Conservation (phyloP, 495 filamentous ascomycete species). For the Lophiostoma macrostomum region DNA sequence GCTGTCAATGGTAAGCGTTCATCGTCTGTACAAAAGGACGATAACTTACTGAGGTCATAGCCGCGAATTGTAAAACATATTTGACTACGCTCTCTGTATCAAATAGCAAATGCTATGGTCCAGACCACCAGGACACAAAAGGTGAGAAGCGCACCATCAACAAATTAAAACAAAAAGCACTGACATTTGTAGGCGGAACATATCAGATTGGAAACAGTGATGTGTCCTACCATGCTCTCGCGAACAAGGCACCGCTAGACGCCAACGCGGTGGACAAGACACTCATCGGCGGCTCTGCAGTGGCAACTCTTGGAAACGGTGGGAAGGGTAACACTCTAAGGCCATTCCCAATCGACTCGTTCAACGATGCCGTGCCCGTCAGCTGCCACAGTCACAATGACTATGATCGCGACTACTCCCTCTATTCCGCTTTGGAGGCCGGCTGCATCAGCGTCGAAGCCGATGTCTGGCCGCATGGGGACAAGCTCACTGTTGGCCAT, state of each 20-base stretch:
- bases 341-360: slow-evolving; percentile 3
- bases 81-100: neutral
- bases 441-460: slow-evolving; percentile 40
- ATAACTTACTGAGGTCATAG: neutral
- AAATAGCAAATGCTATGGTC: slow-evolving; percentile 8
- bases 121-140: slow-evolving; percentile 3
- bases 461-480: slow-evolving; percentile 28
- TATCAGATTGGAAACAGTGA: slow-evolving; percentile 5
- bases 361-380: slow-evolving; percentile 11
- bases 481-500: slow-evolving; percentile 56
- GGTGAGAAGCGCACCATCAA: no score
- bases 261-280: slow-evolving; percentile 3
- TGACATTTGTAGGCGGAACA: slow-evolving; percentile 10
- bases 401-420: slow-evolving; percentile 22
- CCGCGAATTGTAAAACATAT: slow-evolving; percentile 5
- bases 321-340: slow-evolving; percentile 4
- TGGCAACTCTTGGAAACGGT: neutral
- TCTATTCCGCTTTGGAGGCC: slow-evolving; percentile 24
- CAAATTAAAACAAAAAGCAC: no score
- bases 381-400: slow-evolving; percentile 32
- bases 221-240: slow-evolving; percentile 15
- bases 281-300: neutral
- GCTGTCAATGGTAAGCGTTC: slow-evolving; percentile 1
- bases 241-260: slow-evolving; percentile 6
- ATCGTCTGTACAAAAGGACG: neutral